Base-by-base conservation (phyloP, 2,329 filamentous ascomycete species). In the Cordyceps pruinosa region DNA sequence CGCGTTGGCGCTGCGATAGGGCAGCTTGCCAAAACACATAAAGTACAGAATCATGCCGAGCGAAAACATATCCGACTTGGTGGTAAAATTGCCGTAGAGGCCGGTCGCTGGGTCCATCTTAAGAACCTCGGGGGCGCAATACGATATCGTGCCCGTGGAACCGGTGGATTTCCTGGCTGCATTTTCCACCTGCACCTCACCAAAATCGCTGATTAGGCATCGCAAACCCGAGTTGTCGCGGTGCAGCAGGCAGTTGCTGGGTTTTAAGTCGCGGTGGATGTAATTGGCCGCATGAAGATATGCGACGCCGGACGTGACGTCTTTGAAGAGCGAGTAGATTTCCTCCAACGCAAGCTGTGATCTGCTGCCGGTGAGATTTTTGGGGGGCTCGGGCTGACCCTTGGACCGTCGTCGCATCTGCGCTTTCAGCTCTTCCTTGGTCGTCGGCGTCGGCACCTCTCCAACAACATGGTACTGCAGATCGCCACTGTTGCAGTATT, bases 21-120 rank as follows among this genome's bases (percentile, higher is more conserved):
- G 94, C 12, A 99, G 79, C 47, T 87, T 82, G 1, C 88, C 90
- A 68, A 99, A 99, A 69, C 94, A 99, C 79, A 99, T 88, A 68
- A 99, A 99, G 70, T 97, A 96, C 4, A 99, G 80, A 57, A 97
- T 97, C 93, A 99, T 97, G 49, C 94, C 94, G 0, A 99, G 77
- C 1, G 92, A 97, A 71, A 99, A 99, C n/a, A 99, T 88, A 67
- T 99, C 94, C 0, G 92, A 97, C 68, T 97, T 99, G 26, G 90
- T 92, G 0, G 91, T 96, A 66, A 99, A 99, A 68, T 97, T 96
- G 8, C 89, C 91, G 64, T 89, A 93, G 1, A 81, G 81, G 0
- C 93, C 93, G 28, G 77, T 78, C 32, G 77, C 78, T 0, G 81
- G 73, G 57, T 85, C 86, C 62, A 82, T 81, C 51, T 82, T 85